phyloP scores from a whole-genome alignment of 805 yeast species.

The Kregervanrija delftensis region DNA sequence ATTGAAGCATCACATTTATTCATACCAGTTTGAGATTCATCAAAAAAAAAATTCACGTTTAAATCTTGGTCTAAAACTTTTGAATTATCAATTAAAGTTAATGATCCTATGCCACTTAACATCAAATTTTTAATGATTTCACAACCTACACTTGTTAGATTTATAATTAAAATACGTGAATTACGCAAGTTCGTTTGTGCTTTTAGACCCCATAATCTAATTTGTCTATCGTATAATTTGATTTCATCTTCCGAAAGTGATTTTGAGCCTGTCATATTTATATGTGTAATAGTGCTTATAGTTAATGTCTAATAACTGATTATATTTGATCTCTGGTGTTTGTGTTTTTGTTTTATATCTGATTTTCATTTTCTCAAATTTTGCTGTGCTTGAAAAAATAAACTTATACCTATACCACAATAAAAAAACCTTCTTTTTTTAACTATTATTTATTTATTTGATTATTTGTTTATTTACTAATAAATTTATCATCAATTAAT shows the following conservation, averaged over 20 bases:
- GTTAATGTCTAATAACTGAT: not conserved
- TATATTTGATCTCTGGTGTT: not conserved
- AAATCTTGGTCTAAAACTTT: slow-evolving; percentile 54
- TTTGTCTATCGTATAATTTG: slow-evolving; percentile 90
- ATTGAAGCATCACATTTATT: slow-evolving; percentile 48
- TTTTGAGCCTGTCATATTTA: not conserved
- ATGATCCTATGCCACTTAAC: slow-evolving; percentile 78
- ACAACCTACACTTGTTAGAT: slow-evolving; percentile 70
- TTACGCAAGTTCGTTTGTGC: slow-evolving; percentile 76
- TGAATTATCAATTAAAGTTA: slow-evolving; percentile 62
- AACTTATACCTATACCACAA: not conserved
- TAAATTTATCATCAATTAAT: too few species aligned
- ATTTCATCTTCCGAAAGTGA: slow-evolving; percentile 53
- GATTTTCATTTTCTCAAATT: not conserved
- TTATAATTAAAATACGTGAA: slow-evolving; percentile 63
- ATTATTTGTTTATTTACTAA: too few species aligned
- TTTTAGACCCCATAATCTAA: slow-evolving; percentile 91
- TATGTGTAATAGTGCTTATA: not conserved
- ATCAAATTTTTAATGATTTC: slow-evolving; percentile 82
- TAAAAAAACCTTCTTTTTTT: not conserved
- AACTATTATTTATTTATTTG: too few species aligned
- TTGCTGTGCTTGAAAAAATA: not conserved
- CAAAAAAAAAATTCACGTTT: slow-evolving; percentile 68
- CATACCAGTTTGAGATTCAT: slow-evolving; percentile 48
- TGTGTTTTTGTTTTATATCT: not conserved